Conservation (phyloP, 768 basidiomycete species). For the Lyophyllum atratum region DNA sequence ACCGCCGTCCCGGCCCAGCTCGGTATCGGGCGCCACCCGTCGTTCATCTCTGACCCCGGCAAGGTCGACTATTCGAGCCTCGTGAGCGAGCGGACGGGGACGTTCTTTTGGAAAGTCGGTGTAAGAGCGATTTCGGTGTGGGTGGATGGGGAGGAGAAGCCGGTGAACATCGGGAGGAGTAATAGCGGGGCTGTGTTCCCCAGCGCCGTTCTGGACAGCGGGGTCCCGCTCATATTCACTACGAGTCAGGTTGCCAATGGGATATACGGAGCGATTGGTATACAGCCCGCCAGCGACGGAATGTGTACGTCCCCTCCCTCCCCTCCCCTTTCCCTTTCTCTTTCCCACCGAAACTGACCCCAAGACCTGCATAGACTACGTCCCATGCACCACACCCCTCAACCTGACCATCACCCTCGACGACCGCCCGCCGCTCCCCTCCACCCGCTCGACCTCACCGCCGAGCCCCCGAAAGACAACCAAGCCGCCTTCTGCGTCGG, state of each 20-base stretch:
- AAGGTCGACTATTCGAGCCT: slow-evolving; percentile 51
- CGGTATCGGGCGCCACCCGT: slow-evolving; percentile 71
- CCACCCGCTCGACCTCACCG: slow-evolving; percentile 76
- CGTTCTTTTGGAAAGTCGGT: slow-evolving; percentile 63
- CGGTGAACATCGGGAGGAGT: slow-evolving; percentile 42
- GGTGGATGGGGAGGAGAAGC: slow-evolving; percentile 40
- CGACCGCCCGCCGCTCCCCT: slow-evolving; percentile 57
- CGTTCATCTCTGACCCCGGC: slow-evolving; percentile 53
- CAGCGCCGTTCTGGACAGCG: slow-evolving; percentile 73
- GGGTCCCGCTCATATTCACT: slow-evolving; percentile 67
- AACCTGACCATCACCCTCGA: slow-evolving; percentile 73
- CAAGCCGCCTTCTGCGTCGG: slow-evolving; percentile 57
- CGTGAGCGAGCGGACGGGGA: slow-evolving; percentile 40
- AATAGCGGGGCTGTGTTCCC: slow-evolving; percentile 47
- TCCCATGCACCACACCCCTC: slow-evolving; percentile 69
- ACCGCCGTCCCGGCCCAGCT: slow-evolving; percentile 55
- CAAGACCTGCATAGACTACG: slow-evolving; percentile 53
- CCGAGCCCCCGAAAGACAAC: slow-evolving; percentile 44
- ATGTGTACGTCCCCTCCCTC: slow-evolving; percentile 49
- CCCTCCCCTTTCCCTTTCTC: slow-evolving; percentile 1
- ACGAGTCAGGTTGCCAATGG: slow-evolving; percentile 64
- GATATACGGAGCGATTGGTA: slow-evolving; percentile 75
- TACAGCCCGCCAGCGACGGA: slow-evolving; percentile 59
- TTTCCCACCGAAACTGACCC: neutral
- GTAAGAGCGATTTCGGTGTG: slow-evolving; percentile 65